Percentiles rank a stretch among this genome's conserved stretches.
phyloP scores from a whole-genome alignment of 2,329 filamentous ascomycete species.

The Verticillium tricorpus region DNA sequence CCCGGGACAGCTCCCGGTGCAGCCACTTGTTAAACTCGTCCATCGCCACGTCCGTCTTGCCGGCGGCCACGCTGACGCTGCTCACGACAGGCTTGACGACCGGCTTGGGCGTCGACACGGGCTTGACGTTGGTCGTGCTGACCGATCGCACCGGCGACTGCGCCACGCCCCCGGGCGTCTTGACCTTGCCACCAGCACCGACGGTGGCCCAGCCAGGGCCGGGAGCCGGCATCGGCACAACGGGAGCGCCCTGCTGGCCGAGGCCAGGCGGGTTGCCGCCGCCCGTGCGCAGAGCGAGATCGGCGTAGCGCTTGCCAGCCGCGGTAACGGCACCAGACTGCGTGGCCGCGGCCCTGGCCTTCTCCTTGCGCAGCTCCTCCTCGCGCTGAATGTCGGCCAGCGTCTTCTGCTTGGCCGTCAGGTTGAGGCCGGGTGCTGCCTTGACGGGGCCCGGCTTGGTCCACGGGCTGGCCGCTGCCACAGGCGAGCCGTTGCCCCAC shows the following conservation, averaged over 20 bases:
- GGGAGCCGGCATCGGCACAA: constrained; percentile 36
- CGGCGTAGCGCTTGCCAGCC: constrained; percentile 84
- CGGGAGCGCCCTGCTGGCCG: constrained; percentile 35
- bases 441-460: constrained; percentile 55
- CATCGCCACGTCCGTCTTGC: constrained; percentile 53
- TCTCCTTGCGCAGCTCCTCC: constrained; percentile 86
- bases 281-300: constrained; percentile 74
- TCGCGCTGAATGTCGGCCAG: constrained; percentile 95
- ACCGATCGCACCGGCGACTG: constrained; percentile 33
- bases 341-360: constrained; percentile 48
- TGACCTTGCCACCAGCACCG: constrained; percentile 87
- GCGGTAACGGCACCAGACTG: constrained; percentile 42
- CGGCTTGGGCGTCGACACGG: constrained; percentile 44
- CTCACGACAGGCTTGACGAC: constrained; percentile 41
- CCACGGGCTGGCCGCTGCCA: constrained; percentile 61
- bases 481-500: constrained; percentile 78
- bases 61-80: constrained; percentile 39
- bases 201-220: constrained; percentile 84
- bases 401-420: constrained; percentile 69
- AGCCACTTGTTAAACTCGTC: constrained; percentile 97
- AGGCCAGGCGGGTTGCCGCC: constrained; percentile 11
- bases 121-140: constrained; percentile 39
- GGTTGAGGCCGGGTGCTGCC: constrained; percentile 20
- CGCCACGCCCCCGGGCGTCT: constrained; percentile 60
- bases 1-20: constrained; percentile 70